These are phyloP conservation scores for Aspergillaceae sp. DNA, from an alignment of 2,329 filamentous ascomycete species.

Conservation along the genomic window DNA sequence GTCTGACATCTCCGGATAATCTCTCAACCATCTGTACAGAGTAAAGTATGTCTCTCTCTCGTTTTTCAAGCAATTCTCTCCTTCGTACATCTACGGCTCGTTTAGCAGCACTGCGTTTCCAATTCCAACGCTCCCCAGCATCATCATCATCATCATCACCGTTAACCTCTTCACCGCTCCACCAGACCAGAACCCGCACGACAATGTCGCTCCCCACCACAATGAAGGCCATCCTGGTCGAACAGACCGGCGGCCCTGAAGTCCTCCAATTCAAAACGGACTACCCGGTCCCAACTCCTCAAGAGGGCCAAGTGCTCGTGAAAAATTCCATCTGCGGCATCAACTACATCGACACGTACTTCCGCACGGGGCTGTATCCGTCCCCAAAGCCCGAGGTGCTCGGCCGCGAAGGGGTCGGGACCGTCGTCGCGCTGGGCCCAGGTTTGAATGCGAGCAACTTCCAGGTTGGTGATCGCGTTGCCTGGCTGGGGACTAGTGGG, in stretches of 20 bases:
- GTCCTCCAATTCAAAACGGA: conserved; percentile 64
- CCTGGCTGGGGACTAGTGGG: conserved; percentile 51
- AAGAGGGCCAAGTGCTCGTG: conserved; percentile 66
- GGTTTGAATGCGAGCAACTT: conserved; percentile 47
- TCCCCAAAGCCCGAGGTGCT: conserved; percentile 63
- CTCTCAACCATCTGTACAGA: not conserved
- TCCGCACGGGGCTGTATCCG: conserved; percentile 74
- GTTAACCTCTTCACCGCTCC: not conserved
- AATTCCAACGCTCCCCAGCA: conserved; percentile 8
- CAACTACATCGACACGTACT: conserved; percentile 90
- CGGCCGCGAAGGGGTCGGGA: conserved; percentile 70
- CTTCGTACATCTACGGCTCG: conserved; percentile 1
- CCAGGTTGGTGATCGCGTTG: conserved; percentile 60
- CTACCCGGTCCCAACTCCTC: conserved; percentile 59
- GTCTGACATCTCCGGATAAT: not conserved
- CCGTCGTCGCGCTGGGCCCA: conserved; percentile 53
- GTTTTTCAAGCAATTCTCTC: not conserved
- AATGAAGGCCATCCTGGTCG: conserved; percentile 66
- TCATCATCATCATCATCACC: conserved; percentile 3
- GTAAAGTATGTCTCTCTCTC: not conserved
- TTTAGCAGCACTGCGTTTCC: conserved; percentile 5
- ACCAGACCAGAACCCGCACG: conserved; percentile 28
- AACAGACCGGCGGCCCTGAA: conserved; percentile 63
- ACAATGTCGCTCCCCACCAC: conserved; percentile 48
- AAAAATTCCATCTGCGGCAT: conserved; percentile 73